Conservation (phyloP, 345 rosid species). For the Noccaea bulbosa region DNA sequence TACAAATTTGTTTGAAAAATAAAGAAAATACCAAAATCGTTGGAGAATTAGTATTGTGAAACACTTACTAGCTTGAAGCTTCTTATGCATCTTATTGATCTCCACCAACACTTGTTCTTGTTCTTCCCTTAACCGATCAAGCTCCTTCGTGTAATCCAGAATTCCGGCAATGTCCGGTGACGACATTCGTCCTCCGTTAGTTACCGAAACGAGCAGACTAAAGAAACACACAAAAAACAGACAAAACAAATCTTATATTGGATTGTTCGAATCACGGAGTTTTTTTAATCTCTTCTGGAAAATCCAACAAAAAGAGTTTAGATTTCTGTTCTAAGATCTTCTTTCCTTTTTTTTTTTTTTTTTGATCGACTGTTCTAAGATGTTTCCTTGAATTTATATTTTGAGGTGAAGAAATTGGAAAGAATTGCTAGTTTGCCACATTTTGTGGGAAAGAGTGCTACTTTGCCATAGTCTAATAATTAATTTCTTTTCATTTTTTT, state of each 20-base stretch:
- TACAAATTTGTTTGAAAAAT: not conserved
- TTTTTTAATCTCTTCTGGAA: slow-evolving; percentile 30
- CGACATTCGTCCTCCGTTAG: slow-evolving; percentile 43
- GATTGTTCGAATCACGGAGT: slow-evolving; percentile 31
- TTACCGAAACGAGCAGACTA: slow-evolving; percentile 1
- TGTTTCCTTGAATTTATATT: slow-evolving; percentile 49
- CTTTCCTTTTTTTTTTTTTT: too few relatives aligned
- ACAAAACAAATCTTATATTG: too few relatives aligned
- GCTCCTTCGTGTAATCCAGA: slow-evolving; percentile 74
- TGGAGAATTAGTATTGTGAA: not conserved
- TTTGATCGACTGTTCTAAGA: too few relatives aligned
- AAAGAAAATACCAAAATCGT: not conserved
- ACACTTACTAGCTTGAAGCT: slow-evolving; percentile 70
- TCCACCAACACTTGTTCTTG: slow-evolving; percentile 67
- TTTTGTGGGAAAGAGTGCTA: too few relatives aligned
- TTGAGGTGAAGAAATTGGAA: too few relatives aligned
- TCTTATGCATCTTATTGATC: slow-evolving; percentile 91
- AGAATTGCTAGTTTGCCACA: too few relatives aligned
- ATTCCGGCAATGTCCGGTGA: slow-evolving; percentile 71
- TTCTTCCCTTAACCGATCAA: slow-evolving; percentile 84
- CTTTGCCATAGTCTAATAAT: too few relatives aligned
- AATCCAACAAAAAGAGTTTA: not conserved
- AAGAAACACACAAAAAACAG: not conserved
- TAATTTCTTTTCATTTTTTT: too few relatives aligned
- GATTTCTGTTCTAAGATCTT: too few relatives aligned